A percentile compares a stretch with the other conserved stretches of the same genome.
Conservation (phyloP, 1,284 basidiomycete species). For the Sphaerobolus stellatus region DNA sequence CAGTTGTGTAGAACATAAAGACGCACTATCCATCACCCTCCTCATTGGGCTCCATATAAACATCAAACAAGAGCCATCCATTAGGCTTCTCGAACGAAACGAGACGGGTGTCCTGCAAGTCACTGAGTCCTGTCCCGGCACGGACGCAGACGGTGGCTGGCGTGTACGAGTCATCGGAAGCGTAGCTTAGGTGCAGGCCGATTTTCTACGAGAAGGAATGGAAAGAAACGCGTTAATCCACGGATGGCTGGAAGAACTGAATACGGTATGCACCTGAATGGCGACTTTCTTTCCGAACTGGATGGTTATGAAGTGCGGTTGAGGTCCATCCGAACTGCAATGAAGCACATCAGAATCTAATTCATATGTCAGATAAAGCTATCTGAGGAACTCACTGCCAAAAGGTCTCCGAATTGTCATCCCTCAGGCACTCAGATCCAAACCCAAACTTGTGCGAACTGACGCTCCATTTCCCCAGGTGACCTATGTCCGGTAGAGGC, state of each 20-base stretch:
- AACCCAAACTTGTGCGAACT: constrained; percentile 97
- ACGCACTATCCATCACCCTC: constrained; percentile 73
- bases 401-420: constrained; percentile 88
- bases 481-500: constrained; percentile 68
- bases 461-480: constrained; percentile 92
- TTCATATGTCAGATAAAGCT: not conserved
- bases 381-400: constrained; percentile 83
- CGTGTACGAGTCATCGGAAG: constrained; percentile 95
- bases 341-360: not conserved
- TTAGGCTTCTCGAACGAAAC: constrained; percentile 87
- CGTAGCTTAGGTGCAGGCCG: constrained; percentile 84
- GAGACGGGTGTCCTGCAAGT: constrained; percentile 89
- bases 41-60: constrained; percentile 76
- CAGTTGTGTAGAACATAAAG: not conserved
- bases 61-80: constrained; percentile 92
- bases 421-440: constrained; percentile 88
- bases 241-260: not conserved
- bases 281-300: constrained; percentile 91
- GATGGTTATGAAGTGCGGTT: constrained; percentile 94
- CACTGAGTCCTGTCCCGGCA: constrained; percentile 88
- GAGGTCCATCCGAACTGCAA: constrained; percentile 90
- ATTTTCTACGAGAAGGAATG: constrained; percentile 69
- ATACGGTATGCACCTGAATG: constrained; percentile 64
- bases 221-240: not conserved
- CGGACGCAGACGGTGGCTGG: constrained; percentile 88